Percentiles rank a stretch among this genome's conserved stretches.
These are phyloP conservation scores for Exophiala lecanii-corni DNA, from an alignment of 2,329 filamentous ascomycete genomes.

Conservation along the genomic window DNA sequence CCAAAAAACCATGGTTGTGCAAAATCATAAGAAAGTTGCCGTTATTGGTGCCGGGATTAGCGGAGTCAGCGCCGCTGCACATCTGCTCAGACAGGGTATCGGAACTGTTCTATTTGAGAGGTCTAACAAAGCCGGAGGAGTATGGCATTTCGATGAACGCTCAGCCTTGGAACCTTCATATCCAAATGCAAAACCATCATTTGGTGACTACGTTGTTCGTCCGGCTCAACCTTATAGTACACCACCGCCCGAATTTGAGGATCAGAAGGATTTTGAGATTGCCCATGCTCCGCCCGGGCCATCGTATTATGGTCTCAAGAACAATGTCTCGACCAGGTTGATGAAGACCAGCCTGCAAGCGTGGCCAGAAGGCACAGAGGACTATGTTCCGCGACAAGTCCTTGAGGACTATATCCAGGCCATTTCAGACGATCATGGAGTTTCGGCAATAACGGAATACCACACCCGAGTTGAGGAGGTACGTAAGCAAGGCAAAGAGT, in stretches of 20 bases:
- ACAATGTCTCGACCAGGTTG: constrained; percentile 50
- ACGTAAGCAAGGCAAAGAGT: constrained; percentile 44
- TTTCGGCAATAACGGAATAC: constrained; percentile 49
- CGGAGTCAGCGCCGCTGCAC: constrained; percentile 44
- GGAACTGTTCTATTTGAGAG: constrained; percentile 54
- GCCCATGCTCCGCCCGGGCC: constrained; percentile 52
- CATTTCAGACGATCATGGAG: constrained; percentile 49
- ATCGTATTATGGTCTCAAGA: constrained; percentile 50
- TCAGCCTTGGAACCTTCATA: constrained; percentile 46
- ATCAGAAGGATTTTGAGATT: constrained; percentile 25
- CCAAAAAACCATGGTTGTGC: neutral
- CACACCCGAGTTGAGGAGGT: constrained; percentile 56
- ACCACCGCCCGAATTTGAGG: constrained; percentile 13
- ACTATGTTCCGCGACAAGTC: constrained; percentile 54
- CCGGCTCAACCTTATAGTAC: constrained; percentile 22
- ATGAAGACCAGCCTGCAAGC: constrained; percentile 46
- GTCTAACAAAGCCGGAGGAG: constrained; percentile 48
- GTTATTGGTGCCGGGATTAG: constrained; percentile 52
- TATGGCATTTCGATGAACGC: constrained; percentile 53
- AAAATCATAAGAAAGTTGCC: constrained; percentile 34
- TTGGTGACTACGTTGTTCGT: constrained; percentile 30
- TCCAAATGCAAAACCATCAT: constrained; percentile 36
- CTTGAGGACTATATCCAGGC: constrained; percentile 59
- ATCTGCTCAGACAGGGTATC: constrained; percentile 43
- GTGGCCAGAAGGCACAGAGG: constrained; percentile 58